Percentiles rank a stretch among this genome's conserved stretches.
These are phyloP conservation scores for Rhizomucor miehei DNA, from an alignment of 371 early-diverging fungal species.

Conservation along the genomic window DNA sequence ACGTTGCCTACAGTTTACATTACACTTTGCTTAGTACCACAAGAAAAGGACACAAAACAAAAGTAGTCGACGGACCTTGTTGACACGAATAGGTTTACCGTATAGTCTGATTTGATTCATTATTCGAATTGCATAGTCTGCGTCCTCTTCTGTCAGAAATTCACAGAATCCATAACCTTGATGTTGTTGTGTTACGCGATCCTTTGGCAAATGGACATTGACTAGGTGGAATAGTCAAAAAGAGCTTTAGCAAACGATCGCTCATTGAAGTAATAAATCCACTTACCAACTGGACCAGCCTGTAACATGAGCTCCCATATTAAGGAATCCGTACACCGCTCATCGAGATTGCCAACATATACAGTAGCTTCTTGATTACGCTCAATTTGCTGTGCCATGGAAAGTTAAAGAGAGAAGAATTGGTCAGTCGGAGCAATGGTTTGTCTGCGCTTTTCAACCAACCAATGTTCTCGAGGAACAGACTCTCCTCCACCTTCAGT, in stretches of 20 bases:
- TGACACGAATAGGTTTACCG: conserved; percentile 95
- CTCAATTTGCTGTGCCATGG: conserved; percentile 38
- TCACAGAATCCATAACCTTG: conserved; percentile 98
- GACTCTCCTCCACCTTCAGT: too few relatives aligned
- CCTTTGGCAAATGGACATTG: conserved; percentile 96
- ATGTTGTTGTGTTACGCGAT: conserved; percentile 92
- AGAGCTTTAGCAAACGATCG: background rate
- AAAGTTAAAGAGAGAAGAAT: background rate
- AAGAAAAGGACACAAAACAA: conserved; percentile 2
- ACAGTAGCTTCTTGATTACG: conserved; percentile 96
- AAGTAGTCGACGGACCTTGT: conserved; percentile 61
- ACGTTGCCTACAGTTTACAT: conserved; percentile 58
- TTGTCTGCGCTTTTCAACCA: too few relatives aligned
- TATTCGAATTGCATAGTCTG: conserved; percentile 95
- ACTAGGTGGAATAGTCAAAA: conserved; percentile 42
- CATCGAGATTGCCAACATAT: conserved; percentile 97
- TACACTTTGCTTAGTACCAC: background rate
- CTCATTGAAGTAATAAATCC: background rate
- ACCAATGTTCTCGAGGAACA: too few relatives aligned
- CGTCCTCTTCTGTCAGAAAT: conserved; percentile 92
- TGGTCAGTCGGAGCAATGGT: too few relatives aligned
- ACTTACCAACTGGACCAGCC: conserved; percentile 92
- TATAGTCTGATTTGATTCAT: conserved; percentile 95
- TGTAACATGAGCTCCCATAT: conserved; percentile 98
- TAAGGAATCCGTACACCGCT: conserved; percentile 88